A percentile compares a stretch with the other conserved stretches of the same genome.
Evolutionary conservation across 305 asterid species (phyloP).

Genomic region (Fraxinus xanthoxyloides): DNA sequence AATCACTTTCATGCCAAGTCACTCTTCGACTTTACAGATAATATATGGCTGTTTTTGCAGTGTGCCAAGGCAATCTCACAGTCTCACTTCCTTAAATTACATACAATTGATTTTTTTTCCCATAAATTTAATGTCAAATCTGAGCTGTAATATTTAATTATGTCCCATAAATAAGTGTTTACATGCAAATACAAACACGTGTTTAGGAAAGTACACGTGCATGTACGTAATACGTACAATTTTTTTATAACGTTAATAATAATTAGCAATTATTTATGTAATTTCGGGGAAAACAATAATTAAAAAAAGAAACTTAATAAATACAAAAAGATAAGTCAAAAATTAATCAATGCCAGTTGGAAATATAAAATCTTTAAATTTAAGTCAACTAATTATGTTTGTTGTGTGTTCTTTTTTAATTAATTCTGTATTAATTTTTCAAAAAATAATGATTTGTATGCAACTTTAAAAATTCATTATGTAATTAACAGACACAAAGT

Average conservation of each 20-base stretch:
- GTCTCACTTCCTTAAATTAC: not conserved
- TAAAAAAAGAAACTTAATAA: not conserved
- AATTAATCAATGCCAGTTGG: slow-evolving; percentile 35
- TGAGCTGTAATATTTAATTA: not conserved
- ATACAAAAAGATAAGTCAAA: slow-evolving; percentile 9
- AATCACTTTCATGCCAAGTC: slow-evolving; percentile 34
- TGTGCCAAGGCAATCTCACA: not conserved
- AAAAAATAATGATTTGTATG: not conserved
- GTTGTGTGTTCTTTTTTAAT: not conserved
- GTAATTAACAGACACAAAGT: not conserved
- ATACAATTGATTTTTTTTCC: not conserved
- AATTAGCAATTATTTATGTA: not conserved
- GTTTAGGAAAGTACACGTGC: slow-evolving; percentile 35
- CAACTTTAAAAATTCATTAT: not conserved
- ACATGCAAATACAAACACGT: slow-evolving; percentile 34
- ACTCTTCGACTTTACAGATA: slow-evolving; percentile 40
- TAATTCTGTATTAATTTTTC: not conserved
- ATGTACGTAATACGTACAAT: slow-evolving; percentile 42
- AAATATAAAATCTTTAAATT: not conserved
- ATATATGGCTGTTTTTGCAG: slow-evolving; percentile 26
- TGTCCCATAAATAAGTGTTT: not conserved
- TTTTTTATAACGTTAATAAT: not conserved
- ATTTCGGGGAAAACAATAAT: not conserved
- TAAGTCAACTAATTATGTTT: slow-evolving; percentile 1
- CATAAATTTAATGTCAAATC: not conserved